A percentile compares a stretch with the other conserved stretches of the same genome.
Evolutionary conservation across 352 stramenopile species (phyloP).

Genomic region (Phytophthora aleatoria): DNA sequence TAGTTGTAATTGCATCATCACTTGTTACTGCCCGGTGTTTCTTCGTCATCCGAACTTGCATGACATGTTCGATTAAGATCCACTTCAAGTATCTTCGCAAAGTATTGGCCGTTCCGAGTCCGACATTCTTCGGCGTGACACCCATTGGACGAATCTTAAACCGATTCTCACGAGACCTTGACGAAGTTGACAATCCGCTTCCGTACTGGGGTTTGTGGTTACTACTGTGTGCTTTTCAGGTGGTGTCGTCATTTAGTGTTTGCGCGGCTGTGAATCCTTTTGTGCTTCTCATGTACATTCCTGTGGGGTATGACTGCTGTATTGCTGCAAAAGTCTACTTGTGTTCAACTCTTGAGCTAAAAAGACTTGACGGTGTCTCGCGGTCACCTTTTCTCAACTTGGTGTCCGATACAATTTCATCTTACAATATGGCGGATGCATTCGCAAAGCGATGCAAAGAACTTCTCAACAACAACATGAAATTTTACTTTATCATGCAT

Average conservation of each 20-base stretch:
- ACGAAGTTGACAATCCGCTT: slow-evolving; percentile 60
- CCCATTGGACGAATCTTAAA: slow-evolving; percentile 69
- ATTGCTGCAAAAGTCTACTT: slow-evolving; percentile 80
- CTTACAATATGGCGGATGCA: slow-evolving; percentile 49
- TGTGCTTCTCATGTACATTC: slow-evolving; percentile 56
- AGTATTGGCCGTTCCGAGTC: slow-evolving; percentile 55
- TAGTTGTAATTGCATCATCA: slow-evolving; percentile 35
- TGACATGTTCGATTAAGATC: slow-evolving; percentile 45
- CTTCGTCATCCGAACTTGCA: slow-evolving; percentile 52
- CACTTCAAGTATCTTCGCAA: slow-evolving; percentile 52
- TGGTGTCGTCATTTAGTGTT: slow-evolving; percentile 41
- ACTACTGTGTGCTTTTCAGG: slow-evolving; percentile 49
- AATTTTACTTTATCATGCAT: slow-evolving; percentile 44
- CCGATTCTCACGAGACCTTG: slow-evolving; percentile 61
- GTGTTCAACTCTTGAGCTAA: slow-evolving; percentile 82
- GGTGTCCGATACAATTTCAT: slow-evolving; percentile 91
- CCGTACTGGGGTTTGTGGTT: slow-evolving; percentile 57
- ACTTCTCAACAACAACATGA: slow-evolving; percentile 44
- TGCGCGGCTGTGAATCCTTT: slow-evolving; percentile 51
- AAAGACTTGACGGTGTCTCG: slow-evolving; percentile 92
- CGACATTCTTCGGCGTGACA: slow-evolving; percentile 67
- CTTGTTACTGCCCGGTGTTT: slow-evolving; percentile 45
- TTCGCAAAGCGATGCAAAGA: slow-evolving; percentile 41
- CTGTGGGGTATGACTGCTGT: slow-evolving; percentile 29
- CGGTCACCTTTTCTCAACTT: slow-evolving; percentile 91